phyloP scores from a whole-genome alignment of 768 basidiomycete species.

The Russula compacta region DNA sequence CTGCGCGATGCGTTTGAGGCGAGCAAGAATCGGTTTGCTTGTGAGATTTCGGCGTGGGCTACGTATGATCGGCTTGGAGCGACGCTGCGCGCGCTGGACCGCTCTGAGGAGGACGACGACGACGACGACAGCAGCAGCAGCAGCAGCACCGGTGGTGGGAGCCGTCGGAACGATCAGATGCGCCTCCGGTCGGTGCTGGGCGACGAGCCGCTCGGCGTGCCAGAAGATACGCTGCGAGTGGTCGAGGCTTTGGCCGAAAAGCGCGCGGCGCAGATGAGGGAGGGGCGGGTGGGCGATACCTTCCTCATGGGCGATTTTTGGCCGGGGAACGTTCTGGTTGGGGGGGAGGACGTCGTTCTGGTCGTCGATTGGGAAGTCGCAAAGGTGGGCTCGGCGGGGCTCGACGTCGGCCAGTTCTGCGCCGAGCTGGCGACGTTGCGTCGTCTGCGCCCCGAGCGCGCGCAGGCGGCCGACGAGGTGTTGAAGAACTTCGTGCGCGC shows the following conservation, averaged over 20 bases:
- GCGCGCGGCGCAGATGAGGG: slow-evolving; percentile 27
- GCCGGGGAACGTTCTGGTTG: slow-evolving; percentile 59
- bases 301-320: slow-evolving; percentile 63
- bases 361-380: slow-evolving; percentile 61
- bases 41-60: slow-evolving; percentile 31
- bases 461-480: slow-evolving; percentile 30
- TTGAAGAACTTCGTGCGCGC: slow-evolving; percentile 37
- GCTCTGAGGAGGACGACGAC: no score
- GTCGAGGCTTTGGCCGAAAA: slow-evolving; percentile 29
- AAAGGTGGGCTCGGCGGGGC: slow-evolving; percentile 46
- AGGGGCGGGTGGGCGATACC: slow-evolving; percentile 25
- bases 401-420: slow-evolving; percentile 57
- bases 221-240: slow-evolving; percentile 29
- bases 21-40: slow-evolving; percentile 30
- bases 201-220: slow-evolving; percentile 36
- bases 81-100: slow-evolving; percentile 18
- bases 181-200: slow-evolving; percentile 21
- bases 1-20: slow-evolving; percentile 1
- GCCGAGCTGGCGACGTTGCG: slow-evolving; percentile 48
- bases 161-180: not conserved
- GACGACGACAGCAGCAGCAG: no score
- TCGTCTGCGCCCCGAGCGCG: slow-evolving; percentile 37
- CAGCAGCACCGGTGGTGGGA: not conserved
- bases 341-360: slow-evolving; percentile 26
- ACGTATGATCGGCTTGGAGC: slow-evolving; percentile 38